Percentiles rank a stretch among this genome's conserved stretches.
Evolutionary conservation across 2,329 filamentous ascomycete genomes (phyloP).

Genomic region (Sporothrix brasiliensis): DNA sequence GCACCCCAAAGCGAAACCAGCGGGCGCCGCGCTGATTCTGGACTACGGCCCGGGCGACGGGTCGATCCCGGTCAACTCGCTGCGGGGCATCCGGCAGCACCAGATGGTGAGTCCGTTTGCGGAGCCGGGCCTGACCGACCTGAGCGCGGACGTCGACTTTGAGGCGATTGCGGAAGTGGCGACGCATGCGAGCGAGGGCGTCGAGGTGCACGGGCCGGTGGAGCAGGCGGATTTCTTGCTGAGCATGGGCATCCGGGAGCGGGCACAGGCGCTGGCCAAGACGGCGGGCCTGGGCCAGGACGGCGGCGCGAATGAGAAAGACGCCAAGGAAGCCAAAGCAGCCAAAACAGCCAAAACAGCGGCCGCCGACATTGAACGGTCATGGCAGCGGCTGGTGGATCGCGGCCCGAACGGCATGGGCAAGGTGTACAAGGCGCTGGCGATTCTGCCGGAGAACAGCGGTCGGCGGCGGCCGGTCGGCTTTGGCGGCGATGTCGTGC

Average conservation of each 20-base stretch:
- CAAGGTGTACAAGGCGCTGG: slow-evolving; percentile 89
- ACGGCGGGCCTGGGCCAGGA: slow-evolving; percentile 38
- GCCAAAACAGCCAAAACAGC: slow-evolving; percentile 42
- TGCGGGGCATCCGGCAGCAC: slow-evolving; percentile 85
- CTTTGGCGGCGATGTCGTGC: slow-evolving; percentile 75
- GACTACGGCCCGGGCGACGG: slow-evolving; percentile 81
- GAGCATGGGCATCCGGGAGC: slow-evolving; percentile 79
- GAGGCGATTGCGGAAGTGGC: slow-evolving; percentile 81
- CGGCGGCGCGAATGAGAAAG: slow-evolving; percentile 43
- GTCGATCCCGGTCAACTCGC: slow-evolving; percentile 81
- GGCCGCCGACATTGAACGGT: slow-evolving; percentile 66
- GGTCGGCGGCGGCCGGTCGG: slow-evolving; percentile 79
- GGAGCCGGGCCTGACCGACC: slow-evolving; percentile 78
- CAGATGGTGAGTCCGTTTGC: slow-evolving; percentile 75
- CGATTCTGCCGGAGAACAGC: slow-evolving; percentile 80
- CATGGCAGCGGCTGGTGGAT: slow-evolving; percentile 84
- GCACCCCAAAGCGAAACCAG: slow-evolving; percentile 62
- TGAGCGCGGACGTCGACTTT: slow-evolving; percentile 94
- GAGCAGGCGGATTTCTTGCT: slow-evolving; percentile 80
- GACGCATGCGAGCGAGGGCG: slow-evolving; percentile 69
- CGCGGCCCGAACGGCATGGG: slow-evolving; percentile 85
- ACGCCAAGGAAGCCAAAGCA: slow-evolving; percentile 43
- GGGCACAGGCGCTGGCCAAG: slow-evolving; percentile 68
- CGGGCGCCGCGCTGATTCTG: slow-evolving; percentile 88
- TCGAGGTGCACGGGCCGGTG: slow-evolving; percentile 92